Conservation (phyloP, 352 stramenopile genomes). For the Pythium graminicola region DNA sequence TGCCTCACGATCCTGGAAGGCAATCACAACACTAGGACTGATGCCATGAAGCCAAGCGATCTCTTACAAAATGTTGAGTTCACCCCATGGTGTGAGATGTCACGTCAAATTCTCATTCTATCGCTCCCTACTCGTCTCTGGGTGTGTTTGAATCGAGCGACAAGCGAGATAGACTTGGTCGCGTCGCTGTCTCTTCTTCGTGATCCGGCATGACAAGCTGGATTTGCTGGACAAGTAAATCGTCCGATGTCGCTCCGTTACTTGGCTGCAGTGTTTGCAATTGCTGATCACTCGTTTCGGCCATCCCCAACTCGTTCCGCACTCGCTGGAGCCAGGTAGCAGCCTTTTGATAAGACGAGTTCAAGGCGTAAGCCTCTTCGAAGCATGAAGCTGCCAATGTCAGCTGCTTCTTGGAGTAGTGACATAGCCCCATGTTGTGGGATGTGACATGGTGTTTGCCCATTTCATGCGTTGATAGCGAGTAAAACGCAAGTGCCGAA, state of each 20-base stretch:
- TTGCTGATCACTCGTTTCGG: neutral
- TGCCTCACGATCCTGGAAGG: no score
- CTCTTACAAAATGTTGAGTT: no score
- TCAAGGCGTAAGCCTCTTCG: slow-evolving; percentile 58
- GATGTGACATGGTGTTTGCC: slow-evolving; percentile 94
- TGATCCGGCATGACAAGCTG: slow-evolving; percentile 43
- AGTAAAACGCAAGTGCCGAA: slow-evolving; percentile 87
- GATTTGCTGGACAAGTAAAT: slow-evolving; percentile 43
- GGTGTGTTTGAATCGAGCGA: no score
- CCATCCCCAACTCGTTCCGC: slow-evolving; percentile 39
- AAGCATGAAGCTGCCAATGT: slow-evolving; percentile 56
- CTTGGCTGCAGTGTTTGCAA: neutral
- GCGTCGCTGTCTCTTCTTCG: slow-evolving; percentile 36
- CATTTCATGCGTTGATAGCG: slow-evolving; percentile 76
- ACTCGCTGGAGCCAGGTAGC: slow-evolving; percentile 78
- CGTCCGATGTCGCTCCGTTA: slow-evolving; percentile 8
- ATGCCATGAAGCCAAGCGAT: no score
- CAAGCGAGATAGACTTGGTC: slow-evolving; percentile 20
- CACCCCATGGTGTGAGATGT: no score
- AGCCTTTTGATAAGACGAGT: slow-evolving; percentile 71
- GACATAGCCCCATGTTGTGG: slow-evolving; percentile 94
- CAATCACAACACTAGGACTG: no score
- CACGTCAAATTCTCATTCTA: no score
- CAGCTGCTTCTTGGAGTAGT: slow-evolving; percentile 87
- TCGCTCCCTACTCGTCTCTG: no score